Evolutionary conservation across 495 filamentous ascomycete species (phyloP).

Genomic region (Amorphotheca resinae): DNA sequence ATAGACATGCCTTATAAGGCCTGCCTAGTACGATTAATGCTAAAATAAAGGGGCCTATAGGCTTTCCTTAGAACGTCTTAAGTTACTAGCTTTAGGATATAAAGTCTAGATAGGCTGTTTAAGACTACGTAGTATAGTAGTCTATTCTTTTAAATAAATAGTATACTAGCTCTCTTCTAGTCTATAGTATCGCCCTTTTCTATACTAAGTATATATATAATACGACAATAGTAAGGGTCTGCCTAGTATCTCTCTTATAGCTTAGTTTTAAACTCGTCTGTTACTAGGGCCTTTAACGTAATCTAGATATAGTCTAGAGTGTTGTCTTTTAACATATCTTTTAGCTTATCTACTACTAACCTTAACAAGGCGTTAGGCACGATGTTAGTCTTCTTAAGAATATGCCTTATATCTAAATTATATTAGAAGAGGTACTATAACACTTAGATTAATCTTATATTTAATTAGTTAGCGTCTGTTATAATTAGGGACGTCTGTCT

Average conservation of each 20-base stretch:
- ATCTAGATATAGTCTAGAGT: background rate
- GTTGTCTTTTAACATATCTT: background rate
- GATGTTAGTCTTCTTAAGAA: background rate
- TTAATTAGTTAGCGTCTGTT: background rate
- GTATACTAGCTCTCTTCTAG: too few relatives aligned
- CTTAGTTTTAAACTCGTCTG: background rate
- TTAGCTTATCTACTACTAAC: background rate
- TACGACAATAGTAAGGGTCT: background rate
- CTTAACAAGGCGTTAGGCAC: background rate
- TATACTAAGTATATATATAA: background rate
- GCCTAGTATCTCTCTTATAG: background rate
- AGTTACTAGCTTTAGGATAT: too few relatives aligned
- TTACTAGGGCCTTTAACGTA: background rate
- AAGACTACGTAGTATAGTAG: too few relatives aligned
- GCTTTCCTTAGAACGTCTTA: too few relatives aligned
- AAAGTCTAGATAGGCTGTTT: too few relatives aligned
- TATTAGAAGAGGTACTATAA: background rate
- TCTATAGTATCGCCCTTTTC: too few relatives aligned
- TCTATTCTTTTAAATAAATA: too few relatives aligned
- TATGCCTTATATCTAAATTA: background rate
- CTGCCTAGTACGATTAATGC: too few relatives aligned
- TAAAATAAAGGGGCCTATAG: too few relatives aligned
- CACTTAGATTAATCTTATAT: background rate
- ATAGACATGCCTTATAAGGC: too few relatives aligned
- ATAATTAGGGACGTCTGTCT: background rate